Base-by-base conservation (phyloP, 352 stramenopile genomes). In the Ophiocytium majus region DNA sequence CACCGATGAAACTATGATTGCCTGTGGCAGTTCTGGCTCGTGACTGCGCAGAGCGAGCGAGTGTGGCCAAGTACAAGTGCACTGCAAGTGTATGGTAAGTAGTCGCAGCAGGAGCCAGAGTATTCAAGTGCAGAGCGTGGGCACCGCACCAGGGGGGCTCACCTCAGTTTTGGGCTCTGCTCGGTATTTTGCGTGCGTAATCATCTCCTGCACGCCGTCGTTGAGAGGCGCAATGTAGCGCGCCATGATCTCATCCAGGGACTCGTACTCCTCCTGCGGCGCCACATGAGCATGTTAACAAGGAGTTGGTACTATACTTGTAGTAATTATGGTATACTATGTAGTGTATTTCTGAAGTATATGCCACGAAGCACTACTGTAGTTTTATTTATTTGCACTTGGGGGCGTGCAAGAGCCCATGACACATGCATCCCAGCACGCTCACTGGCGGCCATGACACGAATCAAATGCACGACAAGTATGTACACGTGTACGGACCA, bases 171-270 rank as follows among this genome's bases (percentile, higher is more conserved):
- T 71, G 23, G 19, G 19, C 28, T 71, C 57, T 23, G 57, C 32
- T 14, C 17, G 87, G 85, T 35, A 85, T 83, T 88, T 89, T 0
- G 76, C 36, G 82, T 50, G 37, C 43, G 32, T 36, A n/a, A 82
- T 76, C 10, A 91, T n/a, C 31, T 91, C 85, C 35, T 82, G 63
- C 0, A 86, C 33, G 31, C 84, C 88, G 43, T 89, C 87, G 19
- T 88, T 89, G 57, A 89, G 85, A 10, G 86, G 76, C 5, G 83
- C 71, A 34, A 91, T 82, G 81, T 90, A 85, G 37, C 86, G 84
- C 28, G 87, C 89, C 1, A 91, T 80, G 5, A 91, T 74, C 82
- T 91, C 89, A 33, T 91, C 89, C 0, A 91, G 43, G 37, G 88
- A 85, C 34, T 86, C 86, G 83, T 90, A 91, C 83, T 89, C 80